These are phyloP conservation scores for Saururus chinensis DNA, from an alignment of 164 flowering plant species.

Conservation along the genomic window DNA sequence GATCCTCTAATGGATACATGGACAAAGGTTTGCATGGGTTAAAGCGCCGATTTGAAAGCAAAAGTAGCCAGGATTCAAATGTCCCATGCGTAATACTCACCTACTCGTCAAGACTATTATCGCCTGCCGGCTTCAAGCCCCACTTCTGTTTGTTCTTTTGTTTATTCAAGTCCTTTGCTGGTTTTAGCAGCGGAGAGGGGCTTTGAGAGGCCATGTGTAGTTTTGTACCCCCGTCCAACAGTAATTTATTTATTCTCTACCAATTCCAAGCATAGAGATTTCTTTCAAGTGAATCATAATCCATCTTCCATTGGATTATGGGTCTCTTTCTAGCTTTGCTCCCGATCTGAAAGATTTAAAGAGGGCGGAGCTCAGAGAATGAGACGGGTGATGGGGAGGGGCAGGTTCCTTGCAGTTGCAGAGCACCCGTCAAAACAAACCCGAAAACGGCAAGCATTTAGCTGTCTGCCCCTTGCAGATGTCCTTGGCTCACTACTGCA, in stretches of 20 bases:
- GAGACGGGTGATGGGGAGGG: not conserved
- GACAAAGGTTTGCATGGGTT: not conserved
- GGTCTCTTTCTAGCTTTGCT: not conserved
- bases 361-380: not conserved
- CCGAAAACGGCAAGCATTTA: not conserved
- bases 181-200: no score
- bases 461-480: not conserved
- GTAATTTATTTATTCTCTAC: not conserved
- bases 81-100: conserved; percentile 2
- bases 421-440: not conserved
- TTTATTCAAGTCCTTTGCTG: not conserved
- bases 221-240: not conserved
- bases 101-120: no score
- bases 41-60: conserved; percentile 1
- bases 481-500: no score
- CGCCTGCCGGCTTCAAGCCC: no score
- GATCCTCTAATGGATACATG: conserved; percentile 7
- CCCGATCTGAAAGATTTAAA: no score
- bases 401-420: not conserved
- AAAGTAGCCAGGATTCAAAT: not conserved
- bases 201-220: no score
- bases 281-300: not conserved
- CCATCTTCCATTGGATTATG: no score
- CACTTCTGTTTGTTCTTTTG: no score
- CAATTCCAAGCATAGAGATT: not conserved